Evolutionary conservation across 2,329 filamentous ascomycete genomes (phyloP).

Genomic region (Diaporthe sp.): DNA sequence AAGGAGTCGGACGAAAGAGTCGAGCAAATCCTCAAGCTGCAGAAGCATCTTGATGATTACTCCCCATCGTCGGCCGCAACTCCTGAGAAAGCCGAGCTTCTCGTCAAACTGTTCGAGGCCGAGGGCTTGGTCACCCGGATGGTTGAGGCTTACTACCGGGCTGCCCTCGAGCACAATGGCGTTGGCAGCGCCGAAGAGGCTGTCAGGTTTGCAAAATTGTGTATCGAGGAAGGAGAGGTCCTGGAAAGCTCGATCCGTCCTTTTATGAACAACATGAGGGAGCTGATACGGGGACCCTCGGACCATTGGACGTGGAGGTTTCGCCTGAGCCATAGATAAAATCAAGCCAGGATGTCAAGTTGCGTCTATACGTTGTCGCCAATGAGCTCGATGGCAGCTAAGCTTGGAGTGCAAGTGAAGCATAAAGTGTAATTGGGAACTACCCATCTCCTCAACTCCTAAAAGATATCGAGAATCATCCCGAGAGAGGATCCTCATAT

Average conservation of each 20-base stretch:
- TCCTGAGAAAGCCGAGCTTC: slow-evolving; percentile 53
- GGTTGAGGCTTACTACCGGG: slow-evolving; percentile 54
- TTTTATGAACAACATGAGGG: slow-evolving; percentile 51
- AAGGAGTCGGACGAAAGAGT: slow-evolving; percentile 53
- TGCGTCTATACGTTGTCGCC: too few relatives aligned
- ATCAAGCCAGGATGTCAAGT: background rate
- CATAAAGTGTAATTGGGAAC: too few relatives aligned
- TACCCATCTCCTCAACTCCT: background rate
- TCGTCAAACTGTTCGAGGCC: slow-evolving; percentile 53
- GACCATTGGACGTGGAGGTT: slow-evolving; percentile 48
- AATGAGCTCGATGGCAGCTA: background rate
- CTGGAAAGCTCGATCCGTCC: slow-evolving; percentile 50
- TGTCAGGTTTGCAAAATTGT: slow-evolving; percentile 49
- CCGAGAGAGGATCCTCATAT: background rate
- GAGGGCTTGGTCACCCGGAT: slow-evolving; percentile 51
- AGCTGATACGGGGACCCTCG: slow-evolving; percentile 48
- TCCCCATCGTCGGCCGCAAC: slow-evolving; percentile 46
- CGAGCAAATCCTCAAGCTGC: slow-evolving; percentile 48
- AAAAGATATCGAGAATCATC: background rate
- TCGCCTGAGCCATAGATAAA: slow-evolving; percentile 11
- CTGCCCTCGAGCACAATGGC: slow-evolving; percentile 56
- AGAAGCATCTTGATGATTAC: slow-evolving; percentile 53
- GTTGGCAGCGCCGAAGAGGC: slow-evolving; percentile 50
- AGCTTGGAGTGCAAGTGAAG: background rate
- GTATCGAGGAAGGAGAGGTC: slow-evolving; percentile 46